Conservation (phyloP, 768 basidiomycete species). For the Auriscalpium microsporum region DNA sequence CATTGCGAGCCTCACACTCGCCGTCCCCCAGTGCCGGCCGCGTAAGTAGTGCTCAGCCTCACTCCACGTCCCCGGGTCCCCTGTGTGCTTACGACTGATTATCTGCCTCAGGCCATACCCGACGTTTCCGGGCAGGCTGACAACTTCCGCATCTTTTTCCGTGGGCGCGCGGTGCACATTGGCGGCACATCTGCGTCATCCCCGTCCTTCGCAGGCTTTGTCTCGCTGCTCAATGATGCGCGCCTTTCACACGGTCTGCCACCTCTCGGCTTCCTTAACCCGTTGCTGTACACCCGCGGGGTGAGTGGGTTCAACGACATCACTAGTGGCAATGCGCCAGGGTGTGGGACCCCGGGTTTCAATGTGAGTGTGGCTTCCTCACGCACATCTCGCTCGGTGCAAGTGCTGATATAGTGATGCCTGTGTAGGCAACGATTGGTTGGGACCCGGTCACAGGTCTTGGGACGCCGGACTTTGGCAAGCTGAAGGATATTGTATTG, state of each 20-base stretch:
- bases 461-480: constrained; percentile 45
- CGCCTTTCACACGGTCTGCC: constrained; percentile 33
- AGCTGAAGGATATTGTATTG: constrained; percentile 32
- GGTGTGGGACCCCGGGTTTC: constrained; percentile 59
- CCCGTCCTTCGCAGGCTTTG: constrained; percentile 49
- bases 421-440: constrained; percentile 35
- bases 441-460: constrained; percentile 55
- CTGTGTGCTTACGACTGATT: background rate
- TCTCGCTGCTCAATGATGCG: constrained; percentile 41
- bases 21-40: constrained; percentile 27
- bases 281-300: constrained; percentile 42
- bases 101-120: constrained; percentile 37
- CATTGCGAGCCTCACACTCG: constrained; percentile 16
- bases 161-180: constrained; percentile 26
- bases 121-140: constrained; percentile 51
- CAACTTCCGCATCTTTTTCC: constrained; percentile 35
- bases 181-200: constrained; percentile 54
- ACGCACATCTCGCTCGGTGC: background rate
- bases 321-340: constrained; percentile 44
- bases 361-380: constrained; percentile 35
- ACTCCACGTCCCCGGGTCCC: no score
- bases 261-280: constrained; percentile 60
- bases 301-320: constrained; percentile 47
- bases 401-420: background rate
- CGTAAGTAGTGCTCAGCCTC: constrained; percentile 24